These are phyloP conservation scores for Toxicodendron radicans DNA, from an alignment of 345 rosid species.

Conservation along the genomic window DNA sequence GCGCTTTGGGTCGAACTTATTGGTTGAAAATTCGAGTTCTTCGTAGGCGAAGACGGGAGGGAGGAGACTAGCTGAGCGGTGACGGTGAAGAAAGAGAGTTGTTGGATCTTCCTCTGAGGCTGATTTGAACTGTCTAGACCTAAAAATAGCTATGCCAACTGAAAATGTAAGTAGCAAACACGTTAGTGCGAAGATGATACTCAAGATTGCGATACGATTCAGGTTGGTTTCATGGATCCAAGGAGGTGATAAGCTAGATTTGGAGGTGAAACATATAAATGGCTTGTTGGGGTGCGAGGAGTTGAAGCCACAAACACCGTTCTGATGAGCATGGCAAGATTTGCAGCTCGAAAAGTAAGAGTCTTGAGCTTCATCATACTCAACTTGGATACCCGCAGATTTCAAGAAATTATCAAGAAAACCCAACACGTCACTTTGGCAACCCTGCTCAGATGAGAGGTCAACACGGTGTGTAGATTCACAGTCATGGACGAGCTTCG, in stretches of 20 bases:
- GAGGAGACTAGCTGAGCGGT: conserved; percentile 68
- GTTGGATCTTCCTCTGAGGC: conserved; percentile 75
- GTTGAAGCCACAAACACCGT: conserved; percentile 78
- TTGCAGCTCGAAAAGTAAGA: conserved; percentile 60
- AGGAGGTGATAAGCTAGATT: conserved; percentile 34
- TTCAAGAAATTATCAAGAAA: conserved; percentile 45
- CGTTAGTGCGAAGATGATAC: conserved; percentile 48
- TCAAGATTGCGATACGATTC: conserved; percentile 45
- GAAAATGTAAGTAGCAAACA: conserved; percentile 56
- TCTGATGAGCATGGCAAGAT: conserved; percentile 38
- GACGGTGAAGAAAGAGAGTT: conserved; percentile 67
- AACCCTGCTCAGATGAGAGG: conserved; percentile 51
- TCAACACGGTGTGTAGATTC: conserved; percentile 37
- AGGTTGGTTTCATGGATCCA: conserved; percentile 38
- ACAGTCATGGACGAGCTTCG: conserved; percentile 61
- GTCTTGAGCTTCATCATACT: conserved; percentile 67
- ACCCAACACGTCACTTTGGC: conserved; percentile 57
- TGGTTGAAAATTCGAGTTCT: conserved; percentile 78
- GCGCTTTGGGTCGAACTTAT: conserved; percentile 70
- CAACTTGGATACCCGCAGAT: conserved; percentile 54
- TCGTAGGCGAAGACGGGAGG: conserved; percentile 93
- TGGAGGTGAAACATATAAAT: conserved; percentile 55
- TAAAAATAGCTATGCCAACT: conserved; percentile 42
- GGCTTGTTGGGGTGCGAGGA: conserved; percentile 51
- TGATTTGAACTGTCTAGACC: conserved; percentile 48